phyloP scores from a whole-genome alignment of 345 rosid species.

The Eutrema heterophyllum region DNA sequence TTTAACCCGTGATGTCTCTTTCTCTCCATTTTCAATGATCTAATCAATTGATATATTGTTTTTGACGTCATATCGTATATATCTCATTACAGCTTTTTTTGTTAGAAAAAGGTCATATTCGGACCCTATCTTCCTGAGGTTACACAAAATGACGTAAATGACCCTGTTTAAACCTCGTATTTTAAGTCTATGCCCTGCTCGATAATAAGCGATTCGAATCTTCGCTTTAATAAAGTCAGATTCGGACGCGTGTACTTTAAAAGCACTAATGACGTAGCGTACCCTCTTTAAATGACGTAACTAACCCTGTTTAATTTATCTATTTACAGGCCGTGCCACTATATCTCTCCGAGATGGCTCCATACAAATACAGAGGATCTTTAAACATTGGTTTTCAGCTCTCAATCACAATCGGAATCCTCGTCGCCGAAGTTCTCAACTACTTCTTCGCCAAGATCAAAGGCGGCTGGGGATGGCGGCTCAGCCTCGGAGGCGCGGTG shows the following conservation, averaged over 20 bases:
- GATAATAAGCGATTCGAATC: neutral
- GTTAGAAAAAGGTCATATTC: slow-evolving; percentile 21
- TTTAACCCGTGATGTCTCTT: slow-evolving; percentile 8
- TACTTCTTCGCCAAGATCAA: slow-evolving; percentile 80
- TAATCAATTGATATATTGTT: neutral
- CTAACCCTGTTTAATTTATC: neutral
- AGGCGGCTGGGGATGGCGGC: slow-evolving; percentile 92
- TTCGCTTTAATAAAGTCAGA: neutral
- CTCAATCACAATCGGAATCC: slow-evolving; percentile 85
- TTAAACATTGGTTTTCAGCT: slow-evolving; percentile 89
- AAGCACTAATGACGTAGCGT: neutral
- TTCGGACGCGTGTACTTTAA: neutral
- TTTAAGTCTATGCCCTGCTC: neutral
- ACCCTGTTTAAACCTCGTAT: neutral
- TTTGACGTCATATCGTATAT: slow-evolving; percentile 2
- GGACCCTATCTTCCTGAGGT: slow-evolving; percentile 3
- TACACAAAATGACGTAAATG: neutral
- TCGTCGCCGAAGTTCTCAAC: slow-evolving; percentile 72
- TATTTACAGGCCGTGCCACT: slow-evolving; percentile 84
- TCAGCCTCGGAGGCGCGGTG: slow-evolving; percentile 93
- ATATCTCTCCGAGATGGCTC: slow-evolving; percentile 97
- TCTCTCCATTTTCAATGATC: neutral
- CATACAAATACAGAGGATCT: slow-evolving; percentile 89
- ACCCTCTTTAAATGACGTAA: slow-evolving; percentile 22
- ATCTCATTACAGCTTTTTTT: neutral